These are phyloP conservation scores for Violaceomyces palustris DNA, from an alignment of 1,284 basidiomycete genomes.

Conservation along the genomic window DNA sequence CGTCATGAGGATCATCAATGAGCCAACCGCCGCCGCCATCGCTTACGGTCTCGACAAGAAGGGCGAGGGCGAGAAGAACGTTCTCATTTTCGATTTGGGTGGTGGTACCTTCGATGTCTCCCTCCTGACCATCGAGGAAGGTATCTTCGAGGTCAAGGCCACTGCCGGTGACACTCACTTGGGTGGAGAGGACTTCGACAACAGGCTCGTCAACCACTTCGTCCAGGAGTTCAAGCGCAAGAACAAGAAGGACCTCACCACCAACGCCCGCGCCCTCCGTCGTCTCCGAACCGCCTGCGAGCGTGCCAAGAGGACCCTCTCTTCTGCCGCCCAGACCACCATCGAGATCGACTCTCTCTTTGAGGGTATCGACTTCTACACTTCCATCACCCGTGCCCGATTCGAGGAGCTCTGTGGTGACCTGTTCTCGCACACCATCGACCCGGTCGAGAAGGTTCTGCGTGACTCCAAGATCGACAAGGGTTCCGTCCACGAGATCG, in stretches of 20 bases:
- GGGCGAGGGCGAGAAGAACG: conserved; percentile 78
- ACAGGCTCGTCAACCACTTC: conserved; percentile 92
- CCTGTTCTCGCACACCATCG: conserved; percentile 91
- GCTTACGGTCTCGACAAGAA: conserved; percentile 89
- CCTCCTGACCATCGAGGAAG: conserved; percentile 93
- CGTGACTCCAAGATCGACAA: conserved; percentile 98
- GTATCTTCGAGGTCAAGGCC: conserved; percentile 98
- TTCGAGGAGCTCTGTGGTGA: conserved; percentile 98
- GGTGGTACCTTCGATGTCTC: conserved; percentile 99
- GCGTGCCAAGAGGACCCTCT: conserved; percentile 97
- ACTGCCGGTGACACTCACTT: conserved; percentile 98
- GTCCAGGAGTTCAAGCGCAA: conserved; percentile 98
- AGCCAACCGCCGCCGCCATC: conserved; percentile 89
- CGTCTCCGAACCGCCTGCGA: conserved; percentile 97
- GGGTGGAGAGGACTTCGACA: conserved; percentile 99
- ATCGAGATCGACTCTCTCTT: conserved; percentile 98
- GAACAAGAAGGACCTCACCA: conserved; percentile 92
- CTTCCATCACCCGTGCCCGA: conserved; percentile 92
- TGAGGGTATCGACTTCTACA: conserved; percentile 98
- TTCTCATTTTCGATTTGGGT: conserved; percentile 95
- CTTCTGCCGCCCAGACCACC: conserved; percentile 90
- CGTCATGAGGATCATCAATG: conserved; percentile 93
- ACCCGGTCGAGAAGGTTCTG: conserved; percentile 97
- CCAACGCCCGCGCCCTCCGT: conserved; percentile 90
- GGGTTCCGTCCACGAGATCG: conserved; percentile 80